These are phyloP conservation scores for Protomyces pachydermus DNA, from an alignment of 1,139 yeast species.

Conservation along the genomic window DNA sequence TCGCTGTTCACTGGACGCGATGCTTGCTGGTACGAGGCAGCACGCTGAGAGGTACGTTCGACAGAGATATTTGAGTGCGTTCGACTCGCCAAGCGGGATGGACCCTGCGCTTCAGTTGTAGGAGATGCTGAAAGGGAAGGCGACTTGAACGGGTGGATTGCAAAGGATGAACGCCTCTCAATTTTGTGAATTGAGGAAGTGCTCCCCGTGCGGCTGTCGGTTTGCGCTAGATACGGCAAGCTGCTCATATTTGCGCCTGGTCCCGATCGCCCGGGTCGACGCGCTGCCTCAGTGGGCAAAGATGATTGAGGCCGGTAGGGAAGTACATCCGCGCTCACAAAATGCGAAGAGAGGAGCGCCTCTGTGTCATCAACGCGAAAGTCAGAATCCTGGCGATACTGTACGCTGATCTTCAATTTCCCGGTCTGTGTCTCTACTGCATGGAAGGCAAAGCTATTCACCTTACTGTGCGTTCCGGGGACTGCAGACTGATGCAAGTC, in stretches of 20 bases:
- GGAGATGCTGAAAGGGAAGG: slow-evolving; percentile 42
- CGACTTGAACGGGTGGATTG: slow-evolving; percentile 40
- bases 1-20: slow-evolving; percentile 5
- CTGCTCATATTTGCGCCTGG: slow-evolving; percentile 1
- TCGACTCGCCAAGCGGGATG: slow-evolving; percentile 30
- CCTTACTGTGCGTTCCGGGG: background rate
- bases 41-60: slow-evolving; percentile 13
- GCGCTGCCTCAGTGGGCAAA: slow-evolving; percentile 3
- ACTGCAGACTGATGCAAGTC: background rate
- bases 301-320: slow-evolving; percentile 7
- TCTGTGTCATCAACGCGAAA: slow-evolving; percentile 67
- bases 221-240: background rate
- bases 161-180: slow-evolving; percentile 24
- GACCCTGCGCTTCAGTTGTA: slow-evolving; percentile 29
- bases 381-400: slow-evolving; percentile 66
- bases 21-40: background rate
- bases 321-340: slow-evolving; percentile 46
- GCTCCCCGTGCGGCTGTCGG: slow-evolving; percentile 2
- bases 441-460: slow-evolving; percentile 51
- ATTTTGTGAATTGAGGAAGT: background rate
- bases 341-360: slow-evolving; percentile 57
- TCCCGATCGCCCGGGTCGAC: background rate
- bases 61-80: slow-evolving; percentile 2
- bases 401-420: slow-evolving; percentile 63
- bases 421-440: slow-evolving; percentile 76